Evolutionary conservation across 1,284 basidiomycete genomes (phyloP), one percentile per base, ranked within the genome.

Genomic region (Pseudomicrostroma phylloplanum): DNA sequence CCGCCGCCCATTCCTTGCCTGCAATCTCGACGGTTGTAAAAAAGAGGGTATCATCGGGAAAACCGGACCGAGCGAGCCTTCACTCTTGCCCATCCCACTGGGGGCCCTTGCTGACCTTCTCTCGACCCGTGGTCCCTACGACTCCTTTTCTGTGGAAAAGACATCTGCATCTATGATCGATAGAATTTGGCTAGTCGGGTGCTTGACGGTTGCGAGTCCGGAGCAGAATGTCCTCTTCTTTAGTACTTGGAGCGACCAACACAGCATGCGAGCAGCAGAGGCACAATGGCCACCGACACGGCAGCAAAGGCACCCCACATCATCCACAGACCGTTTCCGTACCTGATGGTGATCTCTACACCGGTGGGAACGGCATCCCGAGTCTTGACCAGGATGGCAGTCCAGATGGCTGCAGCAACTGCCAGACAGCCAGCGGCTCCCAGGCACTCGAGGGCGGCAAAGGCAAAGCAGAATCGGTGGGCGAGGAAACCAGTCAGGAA

Each of bases 261-360:
- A 49, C 61, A 60, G 64, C 64, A 66, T 19, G 55, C 17, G 54
- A 66, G 36, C 36, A 66, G 41, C 30, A 60, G 51, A 17, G 64
- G 64, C 40, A 66, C 59, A n/a, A 78, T 67, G n/a, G 70, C 61
- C 17, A 77, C 58, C 0, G 64, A 60, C 19, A 60, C 51, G 13
- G 73, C 71, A n/a, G 54, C 71, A 30, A 68, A 68, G 2, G 73
- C 68, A 17, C 69, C 74, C 76, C 76, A 73, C 36, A 61, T 67
- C 54, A 78, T 63, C 76, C 76, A 78, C 40, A 78, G 67, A 6
- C 73, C 70, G 55, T 77, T 72, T 11, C 74, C 74, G 60, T 74
- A 77, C 7, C 13, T 66, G 53, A 77, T 62, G 73, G 70, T 72
- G 40, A 77, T 65, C 8, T 72, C 71, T 46, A 72, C 69, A 17